Evolutionary conservation across 2,329 filamentous ascomycete species (phyloP).

Genomic region (Fusarium decemcellulare): DNA sequence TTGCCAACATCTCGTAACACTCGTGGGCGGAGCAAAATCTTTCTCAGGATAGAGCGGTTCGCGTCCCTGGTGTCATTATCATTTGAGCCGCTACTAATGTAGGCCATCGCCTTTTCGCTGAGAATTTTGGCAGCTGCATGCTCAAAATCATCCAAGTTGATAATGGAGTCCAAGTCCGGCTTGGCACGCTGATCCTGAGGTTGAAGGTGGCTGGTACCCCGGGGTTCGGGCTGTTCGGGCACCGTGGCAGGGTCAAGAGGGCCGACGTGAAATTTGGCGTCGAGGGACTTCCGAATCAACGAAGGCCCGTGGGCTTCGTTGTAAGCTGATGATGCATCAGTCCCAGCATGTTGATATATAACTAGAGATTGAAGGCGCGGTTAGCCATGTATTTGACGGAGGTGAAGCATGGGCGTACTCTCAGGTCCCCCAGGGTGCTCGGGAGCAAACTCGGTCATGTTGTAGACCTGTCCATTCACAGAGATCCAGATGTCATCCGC

Average conservation of each 20-base stretch:
- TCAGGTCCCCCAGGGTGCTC: slow-evolving; percentile 16
- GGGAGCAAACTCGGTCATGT: slow-evolving; percentile 19
- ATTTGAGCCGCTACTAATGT: slow-evolving; percentile 43
- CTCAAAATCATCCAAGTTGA: slow-evolving; percentile 2
- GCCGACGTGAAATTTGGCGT: neutral
- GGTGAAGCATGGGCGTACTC: neutral
- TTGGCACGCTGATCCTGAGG: neutral
- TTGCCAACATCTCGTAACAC: slow-evolving; percentile 41
- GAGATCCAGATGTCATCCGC: slow-evolving; percentile 14
- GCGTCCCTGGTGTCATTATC: slow-evolving; percentile 44
- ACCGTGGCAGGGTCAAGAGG: neutral
- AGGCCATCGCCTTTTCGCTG: slow-evolving; percentile 42
- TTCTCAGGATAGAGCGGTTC: slow-evolving; percentile 32
- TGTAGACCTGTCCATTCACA: slow-evolving; percentile 12
- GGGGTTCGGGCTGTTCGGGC: too few species aligned
- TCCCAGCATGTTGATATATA: slow-evolving; percentile 12
- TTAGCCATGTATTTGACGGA: neutral
- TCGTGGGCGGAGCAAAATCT: slow-evolving; percentile 44
- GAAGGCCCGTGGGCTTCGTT: slow-evolving; percentile 15
- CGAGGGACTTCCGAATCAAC: slow-evolving; percentile 5
- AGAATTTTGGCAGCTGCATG: slow-evolving; percentile 22
- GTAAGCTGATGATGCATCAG: slow-evolving; percentile 13
- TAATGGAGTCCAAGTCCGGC: neutral
- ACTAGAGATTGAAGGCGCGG: slow-evolving; percentile 1
- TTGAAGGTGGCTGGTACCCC: too few species aligned